Evolutionary conservation across 805 yeast genomes (phyloP).

Genomic region (Nakazawaea ernobii): DNA sequence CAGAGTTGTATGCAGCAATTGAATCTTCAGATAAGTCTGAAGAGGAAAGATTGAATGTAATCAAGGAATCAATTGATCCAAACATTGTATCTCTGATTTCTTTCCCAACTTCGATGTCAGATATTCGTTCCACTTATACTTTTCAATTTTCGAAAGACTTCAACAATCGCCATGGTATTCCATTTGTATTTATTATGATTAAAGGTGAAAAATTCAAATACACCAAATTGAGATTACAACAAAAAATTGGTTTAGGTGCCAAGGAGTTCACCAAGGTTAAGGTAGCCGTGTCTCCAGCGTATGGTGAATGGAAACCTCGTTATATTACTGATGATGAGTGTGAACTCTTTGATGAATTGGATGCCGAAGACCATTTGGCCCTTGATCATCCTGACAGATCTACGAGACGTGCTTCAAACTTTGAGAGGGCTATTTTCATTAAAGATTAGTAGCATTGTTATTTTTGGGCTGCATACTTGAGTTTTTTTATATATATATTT

Average conservation of each 20-base stretch:
- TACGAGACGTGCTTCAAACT: constrained; percentile 43
- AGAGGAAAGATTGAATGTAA: neutral
- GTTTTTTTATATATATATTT: neutral
- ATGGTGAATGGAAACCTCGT: constrained; percentile 30
- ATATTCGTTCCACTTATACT: constrained; percentile 18
- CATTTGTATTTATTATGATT: constrained; percentile 69
- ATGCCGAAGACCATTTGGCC: constrained; percentile 53
- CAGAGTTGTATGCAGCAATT: constrained; percentile 31
- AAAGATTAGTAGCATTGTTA: constrained; percentile 24
- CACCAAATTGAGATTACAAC: constrained; percentile 63
- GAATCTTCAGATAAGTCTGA: constrained; percentile 22
- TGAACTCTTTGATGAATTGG: constrained; percentile 49
- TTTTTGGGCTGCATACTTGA: neutral
- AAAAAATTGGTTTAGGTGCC: constrained; percentile 67
- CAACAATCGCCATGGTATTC: constrained; percentile 68
- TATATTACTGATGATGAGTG: constrained; percentile 50
- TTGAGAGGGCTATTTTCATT: constrained; percentile 56
- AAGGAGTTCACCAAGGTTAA: constrained; percentile 75
- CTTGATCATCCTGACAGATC: constrained; percentile 85
- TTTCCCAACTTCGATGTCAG: constrained; percentile 3
- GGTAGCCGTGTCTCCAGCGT: constrained; percentile 48
- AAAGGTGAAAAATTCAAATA: constrained; percentile 60
- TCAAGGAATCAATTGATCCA: constrained; percentile 6
- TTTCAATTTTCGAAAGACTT: constrained; percentile 73
- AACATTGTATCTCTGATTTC: neutral